Evolutionary conservation across 2,329 filamentous ascomycete genomes (phyloP), one percentile per base, ranked within the genome.

Genomic region (Aspergillus novoparasiticus): DNA sequence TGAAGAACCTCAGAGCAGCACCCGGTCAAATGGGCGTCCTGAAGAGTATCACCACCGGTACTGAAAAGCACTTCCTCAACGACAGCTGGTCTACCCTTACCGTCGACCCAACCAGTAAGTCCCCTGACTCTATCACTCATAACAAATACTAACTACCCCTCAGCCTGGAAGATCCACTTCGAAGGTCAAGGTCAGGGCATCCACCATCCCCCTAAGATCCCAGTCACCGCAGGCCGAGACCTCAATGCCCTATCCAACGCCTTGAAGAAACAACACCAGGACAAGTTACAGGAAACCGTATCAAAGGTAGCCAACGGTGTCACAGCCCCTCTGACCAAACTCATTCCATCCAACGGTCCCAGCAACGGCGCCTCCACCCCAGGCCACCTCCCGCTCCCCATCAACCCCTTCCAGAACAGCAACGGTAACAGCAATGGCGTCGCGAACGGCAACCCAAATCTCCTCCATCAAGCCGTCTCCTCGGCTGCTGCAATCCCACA

Each of bases 11-110:
- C 1, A 80, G 82, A 8, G 79, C 79, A 0, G 82, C 82, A 0
- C 80, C 81, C 1, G 82, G 81, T 0, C 73, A 75, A 55, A 83
- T 83, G 78, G 82, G 82, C 1, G 60, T 71, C 54, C 77, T 83
- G 64, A 83, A 83, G 76, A 80, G 77, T 1, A 79, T 84, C 67
- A 74, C 45, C 61, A 30, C 68, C 48, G 53, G 62, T 11, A 67
- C 72, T 0, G 76, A 82, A 65, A 79, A 78, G 66, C 76, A 74
- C 10, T 84, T 82, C 60, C 75, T 83, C 23, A 82, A 83, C 61
- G 81, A 84, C 53, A 82, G 78, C 66, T 84, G 82, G 79, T 82
- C 81, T 1, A 80, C 79, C 54, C 75, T 84, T 19, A 73, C 73
- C 36, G 78, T 79, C 16, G 80, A 83, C 64, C 77, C 80, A 2